Base-by-base conservation (phyloP, 345 rosid genomes). In the Euphorbia lathyris region DNA sequence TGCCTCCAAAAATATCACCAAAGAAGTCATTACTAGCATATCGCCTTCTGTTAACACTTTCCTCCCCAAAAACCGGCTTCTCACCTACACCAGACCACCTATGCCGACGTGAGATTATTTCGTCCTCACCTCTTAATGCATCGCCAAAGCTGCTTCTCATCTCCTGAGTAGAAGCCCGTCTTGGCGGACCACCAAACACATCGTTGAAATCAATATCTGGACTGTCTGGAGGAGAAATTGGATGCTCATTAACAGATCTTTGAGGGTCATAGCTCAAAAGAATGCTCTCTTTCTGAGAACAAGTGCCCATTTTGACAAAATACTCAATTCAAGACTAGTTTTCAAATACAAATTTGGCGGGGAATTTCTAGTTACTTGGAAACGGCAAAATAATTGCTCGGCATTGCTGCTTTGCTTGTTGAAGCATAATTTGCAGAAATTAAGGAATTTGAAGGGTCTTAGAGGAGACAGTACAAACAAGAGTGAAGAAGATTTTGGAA, bases 161-260 rank as follows among this genome's bases (percentile, higher is more conserved):
- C 76, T 90, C 85, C 19, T 84, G 83, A 43, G 68, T 14, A 0
- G 85, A 87, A 0, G 85, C 75, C 65, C 90, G 72, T 77, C 88
- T 76, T 0, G 98, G 97, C 3, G 93, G 96, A 26, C 97, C 98
- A 22, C 98, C 97, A 56, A 93, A 93, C 34, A 91, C 98, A 32
- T 89, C 97, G 1, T 73, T 71, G 74, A 90, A 93, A 78, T 91
- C 96, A 51, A 89, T 50, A 74, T 89, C 97, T 0, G 68, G 69
- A 25, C 65, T 42, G 17, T 51, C 62, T 5, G 72, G 68, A 45
- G 78, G 69, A 52, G 79, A 42, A 64, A 40, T 55, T 30, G 19
- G 78, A 72, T 57, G 40, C 26, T 67, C 71, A 13, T 66, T 60
- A 27, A 61, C 17, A 16, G 84, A 65, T 26, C 73, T 68, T 48